phyloP scores from a whole-genome alignment of 495 filamentous ascomycete species.

The Pyrenula massariospora region DNA sequence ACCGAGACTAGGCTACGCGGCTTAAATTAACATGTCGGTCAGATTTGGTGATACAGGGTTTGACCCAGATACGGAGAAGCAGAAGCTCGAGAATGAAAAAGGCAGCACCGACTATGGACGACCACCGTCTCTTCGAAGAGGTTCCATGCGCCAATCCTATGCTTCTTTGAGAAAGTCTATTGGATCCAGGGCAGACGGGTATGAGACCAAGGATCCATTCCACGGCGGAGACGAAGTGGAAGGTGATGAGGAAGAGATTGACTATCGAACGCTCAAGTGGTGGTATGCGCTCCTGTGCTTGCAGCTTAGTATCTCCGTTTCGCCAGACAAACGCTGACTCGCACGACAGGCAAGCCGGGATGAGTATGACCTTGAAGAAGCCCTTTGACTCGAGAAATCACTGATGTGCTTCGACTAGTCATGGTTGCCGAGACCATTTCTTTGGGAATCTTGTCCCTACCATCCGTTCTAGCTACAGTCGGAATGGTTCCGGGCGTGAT shows the following conservation, averaged over 20 bases:
- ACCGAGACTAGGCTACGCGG: too few species aligned
- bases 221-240: background rate
- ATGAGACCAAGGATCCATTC: background rate
- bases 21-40: background rate
- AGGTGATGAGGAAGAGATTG: slow-evolving; percentile 17
- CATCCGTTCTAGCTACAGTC: slow-evolving; percentile 45
- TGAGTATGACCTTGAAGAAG: background rate
- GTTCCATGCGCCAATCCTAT: background rate
- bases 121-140: background rate
- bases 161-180: background rate
- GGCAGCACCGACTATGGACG: background rate
- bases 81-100: background rate
- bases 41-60: background rate
- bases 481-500: slow-evolving; percentile 49
- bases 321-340: too few species aligned
- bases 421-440: slow-evolving; percentile 55
- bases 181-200: background rate
- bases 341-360: slow-evolving; percentile 9
- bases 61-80: background rate
- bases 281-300: slow-evolving; percentile 11
- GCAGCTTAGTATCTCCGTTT: too few species aligned
- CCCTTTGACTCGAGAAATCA: background rate
- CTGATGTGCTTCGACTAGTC: slow-evolving; percentile 14
- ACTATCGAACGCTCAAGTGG: slow-evolving; percentile 23
- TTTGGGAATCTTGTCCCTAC: slow-evolving; percentile 51